Conservation (phyloP, 2,329 filamentous ascomycete species). For the Fusarium nelsonii region DNA sequence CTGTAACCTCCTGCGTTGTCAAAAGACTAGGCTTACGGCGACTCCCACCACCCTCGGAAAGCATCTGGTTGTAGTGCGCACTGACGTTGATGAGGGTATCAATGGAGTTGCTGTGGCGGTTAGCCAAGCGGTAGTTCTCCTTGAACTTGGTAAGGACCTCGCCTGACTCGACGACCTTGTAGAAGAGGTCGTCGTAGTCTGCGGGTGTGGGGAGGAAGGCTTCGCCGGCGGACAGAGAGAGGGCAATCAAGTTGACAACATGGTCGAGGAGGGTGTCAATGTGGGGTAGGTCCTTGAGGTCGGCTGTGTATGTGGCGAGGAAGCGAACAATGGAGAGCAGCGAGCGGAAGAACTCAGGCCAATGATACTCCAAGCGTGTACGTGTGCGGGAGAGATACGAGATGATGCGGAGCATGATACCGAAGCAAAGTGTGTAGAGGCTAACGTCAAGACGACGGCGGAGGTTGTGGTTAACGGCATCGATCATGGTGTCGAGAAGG, state of each 20-base stretch:
- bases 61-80: conserved; percentile 86
- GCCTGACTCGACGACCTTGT: conserved; percentile 95
- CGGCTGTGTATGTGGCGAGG: conserved; percentile 84
- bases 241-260: conserved; percentile 84
- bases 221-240: conserved; percentile 88
- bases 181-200: conserved; percentile 96
- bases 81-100: conserved; percentile 86
- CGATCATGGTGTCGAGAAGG: conserved; percentile 87
- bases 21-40: conserved; percentile 72
- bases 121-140: conserved; percentile 75
- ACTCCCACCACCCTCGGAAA: conserved; percentile 65
- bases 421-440: conserved; percentile 84
- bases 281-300: conserved; percentile 76
- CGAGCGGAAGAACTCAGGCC: conserved; percentile 93
- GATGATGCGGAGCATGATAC: conserved; percentile 84
- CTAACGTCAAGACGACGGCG: conserved; percentile 85
- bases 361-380: conserved; percentile 88
- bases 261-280: conserved; percentile 81
- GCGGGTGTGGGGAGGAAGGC: conserved; percentile 88
- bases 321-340: conserved; percentile 91
- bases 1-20: conserved; percentile 85
- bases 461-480: conserved; percentile 94
- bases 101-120: conserved; percentile 76
- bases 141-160: conserved; percentile 86
- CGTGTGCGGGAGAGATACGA: conserved; percentile 86